Conservation (phyloP, 2,329 filamentous ascomycete genomes). For the Trichocomaceae sp. region DNA sequence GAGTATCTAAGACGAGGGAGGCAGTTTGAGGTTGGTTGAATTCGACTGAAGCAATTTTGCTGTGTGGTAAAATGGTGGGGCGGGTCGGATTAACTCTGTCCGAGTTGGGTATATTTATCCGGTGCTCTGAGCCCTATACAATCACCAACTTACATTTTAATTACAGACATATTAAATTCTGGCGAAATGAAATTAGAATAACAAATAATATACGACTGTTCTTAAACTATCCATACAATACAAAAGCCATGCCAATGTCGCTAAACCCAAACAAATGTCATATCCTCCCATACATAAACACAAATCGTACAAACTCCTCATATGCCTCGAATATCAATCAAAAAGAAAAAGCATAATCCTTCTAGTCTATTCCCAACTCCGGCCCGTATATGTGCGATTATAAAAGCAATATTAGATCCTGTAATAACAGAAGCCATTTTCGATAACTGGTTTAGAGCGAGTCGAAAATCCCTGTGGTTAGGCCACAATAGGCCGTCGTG, state of each 20-base stretch:
- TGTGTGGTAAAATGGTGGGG: slow-evolving; percentile 13
- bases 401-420: slow-evolving; percentile 2
- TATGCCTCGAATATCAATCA: not conserved
- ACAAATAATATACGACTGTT: too few species aligned
- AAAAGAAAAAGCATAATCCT: not conserved
- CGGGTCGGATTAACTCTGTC: not conserved
- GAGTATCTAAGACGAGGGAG: not conserved
- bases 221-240: not conserved
- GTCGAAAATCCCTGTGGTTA: slow-evolving; percentile 13
- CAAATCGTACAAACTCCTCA: not conserved
- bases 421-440: slow-evolving; percentile 4
- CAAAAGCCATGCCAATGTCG: not conserved
- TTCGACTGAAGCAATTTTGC: slow-evolving; percentile 8
- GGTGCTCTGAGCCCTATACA: not conserved
- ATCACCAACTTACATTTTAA: not conserved
- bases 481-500: slow-evolving; percentile 32
- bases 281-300: not conserved
- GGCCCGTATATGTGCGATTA: slow-evolving; percentile 5
- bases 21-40: not conserved
- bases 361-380: slow-evolving; percentile 12
- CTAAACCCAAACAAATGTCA: not conserved
- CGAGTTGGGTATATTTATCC: slow-evolving; percentile 9
- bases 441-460: not conserved
- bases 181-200: too few species aligned
- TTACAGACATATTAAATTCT: not conserved